phyloP scores from a whole-genome alignment of 1,284 basidiomycete genomes.

The Naganishia sp. region DNA sequence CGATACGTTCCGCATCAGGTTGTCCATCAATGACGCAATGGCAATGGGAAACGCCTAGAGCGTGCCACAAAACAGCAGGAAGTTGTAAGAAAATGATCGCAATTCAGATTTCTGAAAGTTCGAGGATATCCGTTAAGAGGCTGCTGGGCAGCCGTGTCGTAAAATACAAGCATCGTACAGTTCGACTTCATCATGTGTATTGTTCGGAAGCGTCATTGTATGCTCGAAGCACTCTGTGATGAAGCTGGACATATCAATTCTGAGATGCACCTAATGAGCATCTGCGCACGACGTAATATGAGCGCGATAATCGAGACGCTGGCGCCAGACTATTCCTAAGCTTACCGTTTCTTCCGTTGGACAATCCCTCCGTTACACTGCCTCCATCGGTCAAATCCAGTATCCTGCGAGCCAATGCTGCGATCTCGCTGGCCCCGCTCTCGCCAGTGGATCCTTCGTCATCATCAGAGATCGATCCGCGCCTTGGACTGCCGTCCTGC shows the following conservation, averaged over 20 bases:
- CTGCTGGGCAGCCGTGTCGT: neutral
- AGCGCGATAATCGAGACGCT: slow-evolving; percentile 34
- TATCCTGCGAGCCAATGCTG: slow-evolving; percentile 77
- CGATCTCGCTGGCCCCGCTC: slow-evolving; percentile 66
- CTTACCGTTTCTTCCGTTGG: slow-evolving; percentile 30
- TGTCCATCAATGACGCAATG: too few relatives aligned
- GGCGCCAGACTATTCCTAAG: slow-evolving; percentile 43
- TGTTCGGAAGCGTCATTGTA: neutral
- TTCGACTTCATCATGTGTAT: neutral
- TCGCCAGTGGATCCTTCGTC: slow-evolving; percentile 64
- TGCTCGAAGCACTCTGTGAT: neutral
- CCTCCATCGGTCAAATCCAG: slow-evolving; percentile 76
- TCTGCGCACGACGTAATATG: neutral
- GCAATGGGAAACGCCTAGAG: too few relatives aligned
- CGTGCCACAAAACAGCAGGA: too few relatives aligned
- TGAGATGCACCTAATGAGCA: neutral
- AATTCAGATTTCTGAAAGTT: neutral
- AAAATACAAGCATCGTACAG: slow-evolving; percentile 2
- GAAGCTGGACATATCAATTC: neutral
- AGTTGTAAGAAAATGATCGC: neutral
- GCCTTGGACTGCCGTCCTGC: slow-evolving; percentile 36
- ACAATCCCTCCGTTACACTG: slow-evolving; percentile 52
- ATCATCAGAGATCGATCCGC: slow-evolving; percentile 65
- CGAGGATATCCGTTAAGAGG: neutral
- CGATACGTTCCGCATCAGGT: too few relatives aligned